These are phyloP conservation scores for Endothia cerciana DNA, from an alignment of 2,329 filamentous ascomycete species.

Conservation along the genomic window DNA sequence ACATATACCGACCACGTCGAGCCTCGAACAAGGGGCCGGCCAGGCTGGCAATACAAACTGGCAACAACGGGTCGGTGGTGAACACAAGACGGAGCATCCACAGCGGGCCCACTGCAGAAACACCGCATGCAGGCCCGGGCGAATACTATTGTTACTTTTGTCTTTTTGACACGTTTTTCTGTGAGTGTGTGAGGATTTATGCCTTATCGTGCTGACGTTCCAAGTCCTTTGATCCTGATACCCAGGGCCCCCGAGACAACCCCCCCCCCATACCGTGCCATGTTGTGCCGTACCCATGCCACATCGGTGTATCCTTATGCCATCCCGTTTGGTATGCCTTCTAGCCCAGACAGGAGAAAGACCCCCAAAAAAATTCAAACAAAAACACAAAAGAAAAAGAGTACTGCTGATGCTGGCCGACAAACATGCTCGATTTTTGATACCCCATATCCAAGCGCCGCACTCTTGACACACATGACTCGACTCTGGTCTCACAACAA, in stretches of 20 bases:
- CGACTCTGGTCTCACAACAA: background rate
- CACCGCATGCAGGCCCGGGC: too few species aligned
- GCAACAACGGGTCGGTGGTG: too few species aligned
- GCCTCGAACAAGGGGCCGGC: too few species aligned
- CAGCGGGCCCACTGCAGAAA: too few species aligned
- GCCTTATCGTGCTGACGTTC: background rate
- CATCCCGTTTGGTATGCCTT: conserved; percentile 5
- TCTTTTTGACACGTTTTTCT: too few species aligned
- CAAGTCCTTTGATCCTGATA: background rate
- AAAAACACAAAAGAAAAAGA: background rate
- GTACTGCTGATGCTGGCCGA: background rate
- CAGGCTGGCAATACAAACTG: too few species aligned
- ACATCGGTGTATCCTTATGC: background rate
- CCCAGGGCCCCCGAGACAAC: background rate
- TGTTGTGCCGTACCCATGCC: background rate
- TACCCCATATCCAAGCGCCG: background rate
- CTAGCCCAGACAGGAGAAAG: conserved; percentile 1
- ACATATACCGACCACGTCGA: too few species aligned
- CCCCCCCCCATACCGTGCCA: background rate
- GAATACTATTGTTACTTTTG: too few species aligned
- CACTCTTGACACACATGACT: background rate
- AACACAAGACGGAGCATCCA: too few species aligned
- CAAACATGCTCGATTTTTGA: background rate
- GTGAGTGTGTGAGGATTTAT: too few species aligned
- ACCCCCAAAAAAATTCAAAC: conserved; percentile 3